phyloP scores from a whole-genome alignment of 169 alveolate genomes.

The Plasmodium sp. region DNA sequence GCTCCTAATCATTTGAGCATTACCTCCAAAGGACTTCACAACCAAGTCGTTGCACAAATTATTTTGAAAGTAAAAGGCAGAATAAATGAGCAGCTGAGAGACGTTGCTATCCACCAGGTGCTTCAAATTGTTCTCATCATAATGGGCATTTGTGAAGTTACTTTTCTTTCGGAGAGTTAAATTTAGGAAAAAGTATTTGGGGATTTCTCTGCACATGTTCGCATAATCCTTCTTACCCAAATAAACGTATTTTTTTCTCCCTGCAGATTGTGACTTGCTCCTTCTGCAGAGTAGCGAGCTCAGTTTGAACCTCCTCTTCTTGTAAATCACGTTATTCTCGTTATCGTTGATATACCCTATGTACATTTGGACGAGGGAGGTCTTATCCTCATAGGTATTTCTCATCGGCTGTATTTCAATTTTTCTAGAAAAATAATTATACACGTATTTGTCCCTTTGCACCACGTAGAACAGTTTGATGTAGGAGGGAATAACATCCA shows the following conservation, averaged over 20 bases:
- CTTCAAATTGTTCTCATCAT: conserved; percentile 36
- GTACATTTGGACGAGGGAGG: conserved; percentile 3
- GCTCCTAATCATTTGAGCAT: conserved; percentile 14
- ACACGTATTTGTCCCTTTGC: conserved; percentile 5
- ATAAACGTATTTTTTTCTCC: not conserved
- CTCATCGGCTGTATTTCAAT: conserved; percentile 8
- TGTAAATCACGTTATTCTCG: conserved; percentile 35
- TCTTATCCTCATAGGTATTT: not conserved
- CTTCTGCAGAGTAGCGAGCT: conserved; percentile 21
- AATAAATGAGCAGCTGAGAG: conserved; percentile 19
- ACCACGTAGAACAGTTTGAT: conserved; percentile 12
- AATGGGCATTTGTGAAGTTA: not conserved
- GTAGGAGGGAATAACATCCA: conserved; percentile 22
- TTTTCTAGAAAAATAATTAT: conserved; percentile 48
- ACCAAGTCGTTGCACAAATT: conserved; percentile 34
- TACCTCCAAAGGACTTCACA: conserved; percentile 10
- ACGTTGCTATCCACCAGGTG: conserved; percentile 56
- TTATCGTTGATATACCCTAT: conserved; percentile 35
- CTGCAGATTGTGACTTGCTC: not conserved
- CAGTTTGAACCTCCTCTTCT: conserved; percentile 24
- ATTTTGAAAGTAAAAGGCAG: conserved; percentile 37
- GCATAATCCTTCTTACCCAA: conserved; percentile 24
- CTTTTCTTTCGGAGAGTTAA: conserved; percentile 17
- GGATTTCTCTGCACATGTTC: conserved; percentile 26
- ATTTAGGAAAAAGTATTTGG: conserved; percentile 13